Percentiles rank a stretch among this genome's conserved stretches.
Evolutionary conservation across 2,329 filamentous ascomycete genomes (phyloP).

Genomic region (Venturia effusa): DNA sequence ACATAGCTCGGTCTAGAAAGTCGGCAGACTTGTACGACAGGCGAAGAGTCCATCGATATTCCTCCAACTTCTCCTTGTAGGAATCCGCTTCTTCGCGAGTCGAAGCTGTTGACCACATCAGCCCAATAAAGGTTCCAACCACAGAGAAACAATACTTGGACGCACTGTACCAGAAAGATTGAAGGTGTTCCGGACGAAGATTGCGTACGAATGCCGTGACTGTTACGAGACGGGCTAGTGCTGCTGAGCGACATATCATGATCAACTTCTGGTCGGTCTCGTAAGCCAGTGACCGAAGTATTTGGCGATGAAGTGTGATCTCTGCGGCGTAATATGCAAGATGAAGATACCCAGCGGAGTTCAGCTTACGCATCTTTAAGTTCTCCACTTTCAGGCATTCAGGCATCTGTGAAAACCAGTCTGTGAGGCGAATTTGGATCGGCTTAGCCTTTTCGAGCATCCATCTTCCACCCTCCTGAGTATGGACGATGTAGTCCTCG

Average conservation of each 20-base stretch:
- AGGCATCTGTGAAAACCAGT: conserved; percentile 42
- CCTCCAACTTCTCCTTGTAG: conserved; percentile 28
- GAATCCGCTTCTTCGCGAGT: conserved; percentile 24
- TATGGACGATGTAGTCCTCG: conserved; percentile 30
- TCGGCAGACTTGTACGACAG: conserved; percentile 31
- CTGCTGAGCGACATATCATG: conserved; percentile 31
- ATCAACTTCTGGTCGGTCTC: conserved; percentile 22
- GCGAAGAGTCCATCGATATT: conserved; percentile 32
- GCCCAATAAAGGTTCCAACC: conserved; percentile 31
- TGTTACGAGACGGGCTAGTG: conserved; percentile 30
- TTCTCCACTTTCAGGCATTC: conserved; percentile 39
- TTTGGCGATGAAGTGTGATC: conserved; percentile 33
- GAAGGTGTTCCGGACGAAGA: conserved; percentile 33
- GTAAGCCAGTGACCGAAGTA: conserved; percentile 25
- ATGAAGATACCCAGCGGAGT: conserved; percentile 30
- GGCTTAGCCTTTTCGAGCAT: conserved; percentile 43
- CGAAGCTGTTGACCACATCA: conserved; percentile 26
- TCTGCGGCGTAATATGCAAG: conserved; percentile 36
- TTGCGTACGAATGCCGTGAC: conserved; percentile 35
- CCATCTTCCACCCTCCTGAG: conserved; percentile 35
- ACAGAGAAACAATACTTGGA: conserved; percentile 32
- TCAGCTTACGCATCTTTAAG: conserved; percentile 21
- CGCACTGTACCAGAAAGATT: conserved; percentile 37
- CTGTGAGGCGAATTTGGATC: conserved; percentile 40
- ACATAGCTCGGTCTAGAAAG: conserved; percentile 31